phyloP scores from a whole-genome alignment of 495 filamentous ascomycete species.

The Aspergillus heteromorphus region DNA sequence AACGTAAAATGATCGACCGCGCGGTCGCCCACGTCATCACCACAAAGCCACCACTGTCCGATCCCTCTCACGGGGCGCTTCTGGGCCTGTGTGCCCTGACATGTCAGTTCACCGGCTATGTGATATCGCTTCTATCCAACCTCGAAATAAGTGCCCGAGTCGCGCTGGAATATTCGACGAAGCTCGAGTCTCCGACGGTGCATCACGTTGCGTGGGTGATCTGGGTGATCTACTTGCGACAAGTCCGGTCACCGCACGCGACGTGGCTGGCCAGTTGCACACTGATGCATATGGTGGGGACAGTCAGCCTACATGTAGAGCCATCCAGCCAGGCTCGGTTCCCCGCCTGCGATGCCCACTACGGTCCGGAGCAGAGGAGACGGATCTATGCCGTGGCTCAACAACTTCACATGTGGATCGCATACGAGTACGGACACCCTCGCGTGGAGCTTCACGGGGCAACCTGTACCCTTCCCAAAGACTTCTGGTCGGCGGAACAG shows the following conservation, averaged over 20 bases:
- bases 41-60: constrained; percentile 6
- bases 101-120: not conserved
- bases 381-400: constrained; percentile 14
- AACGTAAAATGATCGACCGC: constrained; percentile 24
- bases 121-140: constrained; percentile 30
- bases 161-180: constrained; percentile 31
- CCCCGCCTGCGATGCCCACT: constrained; percentile 10
- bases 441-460: constrained; percentile 6
- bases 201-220: constrained; percentile 43
- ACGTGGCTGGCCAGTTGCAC: constrained; percentile 47
- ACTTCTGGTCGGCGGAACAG: constrained; percentile 7
- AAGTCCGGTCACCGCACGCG: constrained; percentile 38
- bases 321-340: not conserved
- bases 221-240: constrained; percentile 38
- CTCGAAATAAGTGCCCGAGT: constrained; percentile 37
- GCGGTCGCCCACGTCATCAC: constrained; percentile 25
- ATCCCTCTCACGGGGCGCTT: not conserved
- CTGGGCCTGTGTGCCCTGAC: not conserved
- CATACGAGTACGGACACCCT: constrained; percentile 16
- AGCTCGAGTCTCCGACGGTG: constrained; percentile 17
- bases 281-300: constrained; percentile 46
- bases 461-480: not conserved
- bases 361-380: constrained; percentile 22
- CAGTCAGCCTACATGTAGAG: constrained; percentile 31
- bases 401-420: constrained; percentile 17